A percentile compares a stretch with the other conserved stretches of the same genome.
These are phyloP conservation scores for Monosporascus sp. DNA, from an alignment of 2,329 filamentous ascomycete genomes.

Conservation along the genomic window DNA sequence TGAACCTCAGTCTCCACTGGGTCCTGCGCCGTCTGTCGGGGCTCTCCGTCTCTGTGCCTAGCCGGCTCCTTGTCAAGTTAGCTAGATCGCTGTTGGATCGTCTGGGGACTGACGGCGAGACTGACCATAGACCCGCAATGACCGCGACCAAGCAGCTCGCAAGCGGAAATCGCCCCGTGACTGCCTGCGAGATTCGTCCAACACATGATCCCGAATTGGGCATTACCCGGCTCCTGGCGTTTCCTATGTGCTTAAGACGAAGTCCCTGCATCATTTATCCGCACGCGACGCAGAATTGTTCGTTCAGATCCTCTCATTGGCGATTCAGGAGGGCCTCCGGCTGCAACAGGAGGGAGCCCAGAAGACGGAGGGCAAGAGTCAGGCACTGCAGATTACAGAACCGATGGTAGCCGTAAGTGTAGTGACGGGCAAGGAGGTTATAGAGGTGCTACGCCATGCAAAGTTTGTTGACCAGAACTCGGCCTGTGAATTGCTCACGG, in stretches of 20 bases:
- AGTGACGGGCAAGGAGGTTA: too few species aligned
- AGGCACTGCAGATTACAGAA: too few species aligned
- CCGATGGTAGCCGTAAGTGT: neutral
- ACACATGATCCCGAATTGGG: slow-evolving; percentile 22
- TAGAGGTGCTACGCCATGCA: slow-evolving; percentile 13
- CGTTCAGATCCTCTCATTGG: slow-evolving; percentile 19
- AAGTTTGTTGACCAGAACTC: slow-evolving; percentile 18
- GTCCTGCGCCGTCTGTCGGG: too few species aligned
- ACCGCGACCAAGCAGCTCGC: slow-evolving; percentile 13
- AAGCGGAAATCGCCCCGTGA: slow-evolving; percentile 18
- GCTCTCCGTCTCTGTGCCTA: too few species aligned
- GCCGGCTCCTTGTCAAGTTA: neutral
- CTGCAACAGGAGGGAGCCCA: slow-evolving; percentile 5
- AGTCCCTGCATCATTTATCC: slow-evolving; percentile 22
- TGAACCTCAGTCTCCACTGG: too few species aligned
- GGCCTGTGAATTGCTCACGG: slow-evolving; percentile 22
- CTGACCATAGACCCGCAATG: neutral
- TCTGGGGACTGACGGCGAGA: neutral
- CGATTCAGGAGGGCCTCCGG: slow-evolving; percentile 24
- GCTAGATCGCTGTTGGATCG: slow-evolving; percentile 6
- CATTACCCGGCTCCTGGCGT: slow-evolving; percentile 27
- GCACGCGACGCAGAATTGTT: slow-evolving; percentile 19
- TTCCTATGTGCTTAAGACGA: slow-evolving; percentile 19
- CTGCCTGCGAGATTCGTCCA: slow-evolving; percentile 25
- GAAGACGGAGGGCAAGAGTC: neutral